Percentiles rank a stretch among this genome's conserved stretches.
phyloP scores from a whole-genome alignment of 306 rosid genomes.

The Glycine soja region DNA sequence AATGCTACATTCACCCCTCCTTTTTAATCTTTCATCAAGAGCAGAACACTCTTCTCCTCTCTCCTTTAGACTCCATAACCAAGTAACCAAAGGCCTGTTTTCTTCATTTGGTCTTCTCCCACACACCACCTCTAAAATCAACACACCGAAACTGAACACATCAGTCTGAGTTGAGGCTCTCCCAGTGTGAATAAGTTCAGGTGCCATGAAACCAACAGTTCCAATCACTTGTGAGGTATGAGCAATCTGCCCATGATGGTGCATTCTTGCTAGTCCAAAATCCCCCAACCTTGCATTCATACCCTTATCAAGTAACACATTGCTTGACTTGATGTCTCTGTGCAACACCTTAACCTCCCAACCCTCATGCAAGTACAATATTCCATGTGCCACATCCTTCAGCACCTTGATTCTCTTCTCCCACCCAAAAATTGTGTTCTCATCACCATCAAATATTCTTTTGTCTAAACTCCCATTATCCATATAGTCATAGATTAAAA shows the following conservation, averaged over 20 bases:
- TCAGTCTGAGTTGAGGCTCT: constrained; percentile 57
- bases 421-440: constrained; percentile 52
- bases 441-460: constrained; percentile 54
- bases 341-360: constrained; percentile 74
- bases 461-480: constrained; percentile 66
- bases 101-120: constrained; percentile 62
- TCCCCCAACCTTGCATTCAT: constrained; percentile 69
- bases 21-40: constrained; percentile 57
- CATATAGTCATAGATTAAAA: constrained; percentile 72
- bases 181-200: constrained; percentile 57
- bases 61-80: constrained; percentile 59
- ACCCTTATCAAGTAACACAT: constrained; percentile 65
- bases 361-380: constrained; percentile 68
- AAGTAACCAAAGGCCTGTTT: constrained; percentile 56
- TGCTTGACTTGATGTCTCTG: constrained; percentile 68
- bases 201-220: constrained; percentile 68
- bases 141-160: constrained; percentile 64
- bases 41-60: constrained; percentile 50
- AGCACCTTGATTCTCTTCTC: constrained; percentile 58
- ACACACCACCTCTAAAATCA: constrained; percentile 60
- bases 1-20: constrained; percentile 6
- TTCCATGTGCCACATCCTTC: constrained; percentile 65
- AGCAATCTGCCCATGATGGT: constrained; percentile 48
- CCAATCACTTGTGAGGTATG: constrained; percentile 60
- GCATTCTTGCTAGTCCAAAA: constrained; percentile 63